These are phyloP conservation scores for Zanthoxylum bungeanum DNA, from an alignment of 345 rosid genomes.

Conservation along the genomic window DNA sequence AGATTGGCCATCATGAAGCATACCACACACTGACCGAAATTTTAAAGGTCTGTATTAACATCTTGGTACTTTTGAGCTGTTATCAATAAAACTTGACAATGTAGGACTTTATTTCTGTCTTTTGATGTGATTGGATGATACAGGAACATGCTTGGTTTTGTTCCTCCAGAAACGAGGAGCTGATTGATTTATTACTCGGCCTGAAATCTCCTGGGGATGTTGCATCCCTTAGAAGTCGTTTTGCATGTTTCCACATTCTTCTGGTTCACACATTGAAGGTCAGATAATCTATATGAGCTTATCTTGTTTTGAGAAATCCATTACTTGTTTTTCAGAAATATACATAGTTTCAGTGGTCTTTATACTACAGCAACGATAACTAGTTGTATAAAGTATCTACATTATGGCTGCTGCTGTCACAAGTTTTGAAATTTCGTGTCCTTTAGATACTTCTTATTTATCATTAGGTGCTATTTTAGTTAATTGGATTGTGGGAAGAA, in stretches of 20 bases:
- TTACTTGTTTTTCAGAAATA: background rate
- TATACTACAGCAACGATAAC: no score
- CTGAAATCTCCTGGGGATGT: conserved; percentile 51
- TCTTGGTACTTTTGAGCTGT: conserved; percentile 14
- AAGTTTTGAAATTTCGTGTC: no score
- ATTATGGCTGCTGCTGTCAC: no score
- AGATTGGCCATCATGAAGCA: conserved; percentile 57
- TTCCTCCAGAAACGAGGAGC: conserved; percentile 58
- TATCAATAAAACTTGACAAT: background rate
- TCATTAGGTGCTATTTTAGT: no score
- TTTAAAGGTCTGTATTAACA: conserved; percentile 49
- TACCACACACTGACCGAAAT: conserved; percentile 65
- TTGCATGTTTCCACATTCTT: conserved; percentile 63
- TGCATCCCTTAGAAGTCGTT: conserved; percentile 58
- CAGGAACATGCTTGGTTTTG: conserved; percentile 82
- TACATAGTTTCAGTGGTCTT: no score
- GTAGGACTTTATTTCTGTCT: conserved; percentile 14
- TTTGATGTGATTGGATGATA: conserved; percentile 25
- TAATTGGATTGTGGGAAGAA: no score
- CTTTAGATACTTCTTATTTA: no score
- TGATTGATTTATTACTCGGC: conserved; percentile 64
- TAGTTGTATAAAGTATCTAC: no score
- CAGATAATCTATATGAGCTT: background rate
- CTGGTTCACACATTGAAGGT: conserved; percentile 79
- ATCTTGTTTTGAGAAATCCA: conserved; percentile 1